phyloP scores from a whole-genome alignment of 192 early-diverging fungal species.

The Mortierella alpina region DNA sequence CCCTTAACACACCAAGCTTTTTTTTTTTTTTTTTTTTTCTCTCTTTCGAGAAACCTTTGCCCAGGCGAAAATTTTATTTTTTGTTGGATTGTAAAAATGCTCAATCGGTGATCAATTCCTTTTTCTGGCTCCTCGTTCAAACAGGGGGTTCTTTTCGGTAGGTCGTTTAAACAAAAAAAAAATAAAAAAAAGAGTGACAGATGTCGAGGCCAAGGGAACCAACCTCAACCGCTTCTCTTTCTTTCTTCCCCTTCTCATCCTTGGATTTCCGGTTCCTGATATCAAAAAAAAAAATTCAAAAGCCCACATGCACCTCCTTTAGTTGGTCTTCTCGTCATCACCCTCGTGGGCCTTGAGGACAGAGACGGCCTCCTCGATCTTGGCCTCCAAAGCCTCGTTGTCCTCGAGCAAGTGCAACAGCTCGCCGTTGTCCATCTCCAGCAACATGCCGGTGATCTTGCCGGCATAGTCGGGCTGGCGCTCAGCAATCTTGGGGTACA shows the following conservation, averaged over 20 bases:
- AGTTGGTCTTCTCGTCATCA: conserved; percentile 42
- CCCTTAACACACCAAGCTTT: background rate
- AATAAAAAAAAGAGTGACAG: conserved; percentile 4
- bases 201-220: background rate
- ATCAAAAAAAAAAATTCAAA: background rate
- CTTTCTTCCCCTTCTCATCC: conserved; percentile 27
- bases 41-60: conserved; percentile 32
- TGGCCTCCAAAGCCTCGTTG: conserved; percentile 63
- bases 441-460: conserved; percentile 99
- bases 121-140: background rate
- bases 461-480: conserved; percentile 84
- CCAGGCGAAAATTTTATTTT: conserved; percentile 36
- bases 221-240: conserved; percentile 2
- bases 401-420: conserved; percentile 90
- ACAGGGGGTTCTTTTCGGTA: background rate
- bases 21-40: conserved; percentile 15
- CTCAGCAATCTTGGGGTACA: conserved; percentile 87
- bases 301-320: background rate
- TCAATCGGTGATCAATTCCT: conserved; percentile 4
- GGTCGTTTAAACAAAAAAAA: background rate
- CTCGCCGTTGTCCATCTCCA: conserved; percentile 98
- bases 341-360: conserved; percentile 48
- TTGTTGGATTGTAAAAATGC: background rate
- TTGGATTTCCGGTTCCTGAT: conserved; percentile 1
- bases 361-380: conserved; percentile 50